A percentile compares a stretch with the other conserved stretches of the same genome.
Conservation (phyloP, 2,329 filamentous ascomycete genomes). For the Botrytis pseudocinerea region DNA sequence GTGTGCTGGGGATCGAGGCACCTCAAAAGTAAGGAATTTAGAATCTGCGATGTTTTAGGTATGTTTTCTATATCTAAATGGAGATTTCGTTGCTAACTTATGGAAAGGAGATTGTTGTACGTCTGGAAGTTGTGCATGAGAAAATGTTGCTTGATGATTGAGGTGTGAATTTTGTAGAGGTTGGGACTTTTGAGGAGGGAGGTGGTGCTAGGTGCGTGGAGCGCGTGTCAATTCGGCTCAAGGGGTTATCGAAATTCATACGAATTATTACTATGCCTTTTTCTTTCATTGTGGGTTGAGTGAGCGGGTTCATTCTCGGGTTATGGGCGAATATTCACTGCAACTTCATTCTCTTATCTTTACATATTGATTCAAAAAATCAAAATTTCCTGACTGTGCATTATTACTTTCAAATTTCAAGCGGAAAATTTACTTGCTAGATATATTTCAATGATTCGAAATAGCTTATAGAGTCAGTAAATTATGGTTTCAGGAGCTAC, state of each 20-base stretch:
- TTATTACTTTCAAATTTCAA: not conserved
- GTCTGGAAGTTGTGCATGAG: not conserved
- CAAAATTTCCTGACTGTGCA: not conserved
- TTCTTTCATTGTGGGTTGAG: not conserved
- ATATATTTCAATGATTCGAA: not conserved
- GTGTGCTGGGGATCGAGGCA: not conserved
- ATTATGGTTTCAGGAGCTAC: not conserved
- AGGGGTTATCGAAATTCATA: not conserved
- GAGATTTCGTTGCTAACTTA: not conserved
- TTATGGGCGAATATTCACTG: not conserved
- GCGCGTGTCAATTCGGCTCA: not conserved
- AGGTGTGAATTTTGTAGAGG: not conserved
- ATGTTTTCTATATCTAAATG: not conserved
- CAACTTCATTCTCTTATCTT: not conserved
- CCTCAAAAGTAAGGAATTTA: slow-evolving; percentile 4
- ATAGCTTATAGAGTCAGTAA: not conserved
- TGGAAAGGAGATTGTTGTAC: not conserved
- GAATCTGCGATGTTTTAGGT: not conserved
- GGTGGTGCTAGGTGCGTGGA: not conserved
- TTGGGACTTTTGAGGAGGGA: not conserved
- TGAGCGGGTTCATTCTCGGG: not conserved
- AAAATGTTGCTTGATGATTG: not conserved
- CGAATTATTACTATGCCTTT: not conserved
- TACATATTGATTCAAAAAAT: not conserved
- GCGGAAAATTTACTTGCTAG: not conserved